A percentile compares a stretch with the other conserved stretches of the same genome.
phyloP scores from a whole-genome alignment of 106 monocot genomes.

The Dioscorea alata region DNA sequence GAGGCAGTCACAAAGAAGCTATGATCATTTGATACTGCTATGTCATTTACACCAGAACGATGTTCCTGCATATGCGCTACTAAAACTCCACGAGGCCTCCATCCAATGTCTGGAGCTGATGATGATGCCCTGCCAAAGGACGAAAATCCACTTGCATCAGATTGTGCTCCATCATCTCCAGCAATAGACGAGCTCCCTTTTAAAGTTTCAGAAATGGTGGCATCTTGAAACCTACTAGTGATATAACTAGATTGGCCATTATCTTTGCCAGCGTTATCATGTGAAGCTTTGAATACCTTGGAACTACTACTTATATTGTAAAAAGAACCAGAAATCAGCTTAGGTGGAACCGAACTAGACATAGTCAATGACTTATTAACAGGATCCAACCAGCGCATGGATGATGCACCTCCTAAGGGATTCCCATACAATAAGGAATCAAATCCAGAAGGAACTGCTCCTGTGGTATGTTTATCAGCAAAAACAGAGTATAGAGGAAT shows the following conservation, averaged over 20 bases:
- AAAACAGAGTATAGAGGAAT: slow-evolving; percentile 79
- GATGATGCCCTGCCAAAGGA: slow-evolving; percentile 44
- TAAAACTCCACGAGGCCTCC: slow-evolving; percentile 88
- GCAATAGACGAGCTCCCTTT: slow-evolving; percentile 52
- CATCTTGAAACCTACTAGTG: slow-evolving; percentile 63
- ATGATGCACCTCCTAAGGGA: slow-evolving; percentile 48
- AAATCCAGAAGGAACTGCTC: slow-evolving; percentile 21
- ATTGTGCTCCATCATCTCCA: slow-evolving; percentile 50
- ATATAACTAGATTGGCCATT: slow-evolving; percentile 44
- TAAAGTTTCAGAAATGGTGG: slow-evolving; percentile 46
- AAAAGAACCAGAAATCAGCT: slow-evolving; percentile 74
- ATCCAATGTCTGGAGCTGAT: slow-evolving; percentile 53
- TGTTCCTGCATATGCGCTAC: slow-evolving; percentile 96
- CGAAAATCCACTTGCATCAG: slow-evolving; percentile 42
- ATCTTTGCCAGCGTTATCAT: slow-evolving; percentile 30
- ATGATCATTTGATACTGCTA: slow-evolving; percentile 77
- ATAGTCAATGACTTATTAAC: slow-evolving; percentile 43
- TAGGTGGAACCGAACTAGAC: slow-evolving; percentile 63
- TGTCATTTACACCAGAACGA: slow-evolving; percentile 78
- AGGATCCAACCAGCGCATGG: slow-evolving; percentile 48
- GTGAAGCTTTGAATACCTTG: slow-evolving; percentile 23
- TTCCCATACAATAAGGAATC: slow-evolving; percentile 45
- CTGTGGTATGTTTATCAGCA: slow-evolving; percentile 33
- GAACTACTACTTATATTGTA: slow-evolving; percentile 45
- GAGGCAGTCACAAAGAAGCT: slow-evolving; percentile 87